Evolutionary conservation across 345 rosid species (phyloP), one percentile per base, ranked within the genome.

Genomic region (Populus tremula): DNA sequence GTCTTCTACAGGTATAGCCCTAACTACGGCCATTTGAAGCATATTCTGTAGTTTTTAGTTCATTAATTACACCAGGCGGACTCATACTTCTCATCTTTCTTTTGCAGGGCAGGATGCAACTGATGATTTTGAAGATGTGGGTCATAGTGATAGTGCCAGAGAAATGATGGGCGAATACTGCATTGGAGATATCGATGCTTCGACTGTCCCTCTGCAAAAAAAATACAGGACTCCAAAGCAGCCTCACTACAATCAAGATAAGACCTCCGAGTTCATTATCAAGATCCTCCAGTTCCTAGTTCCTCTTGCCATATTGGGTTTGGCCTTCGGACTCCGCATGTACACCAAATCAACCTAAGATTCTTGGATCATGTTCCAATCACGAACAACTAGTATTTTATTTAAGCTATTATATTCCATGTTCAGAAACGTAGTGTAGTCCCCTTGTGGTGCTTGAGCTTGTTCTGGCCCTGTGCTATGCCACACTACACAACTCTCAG

Each of bases 261-360:
- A 96, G 90, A 88, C 95, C 23, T 72, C 93, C 0, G 93, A 90
- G 8, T 88, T 91, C 73, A 27, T 96, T 66, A 70, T 91, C 77
- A 94, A 88, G 87, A 83, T 96, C 43, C 95, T 94, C 47, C 98
- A 90, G 83, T 90, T 96, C 88, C 88, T 94, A 77, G 97, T 91
- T 79, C 99, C 98, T 76, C 88, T 96, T 74, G 87, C 91, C 8
- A 92, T 96, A 85, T 82, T 96, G 84, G 99, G 95, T 27, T 84
- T 96, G 90, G 99, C 99, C 79, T 27, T 96, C 4, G 94, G 90
- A 25, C 54, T 96, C 85, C 97, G 94, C 47, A 84, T 82, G 84
- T 91, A 92, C 84, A 88, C 95, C 78, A 96, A 83, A 79, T 69
- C 76, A 53, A 17, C 67, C 35, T 59, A 74, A 12, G 79, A 63